These are phyloP conservation scores for Panicum miliaceum DNA, from an alignment of 176 grass and related monocot species.

Conservation along the genomic window DNA sequence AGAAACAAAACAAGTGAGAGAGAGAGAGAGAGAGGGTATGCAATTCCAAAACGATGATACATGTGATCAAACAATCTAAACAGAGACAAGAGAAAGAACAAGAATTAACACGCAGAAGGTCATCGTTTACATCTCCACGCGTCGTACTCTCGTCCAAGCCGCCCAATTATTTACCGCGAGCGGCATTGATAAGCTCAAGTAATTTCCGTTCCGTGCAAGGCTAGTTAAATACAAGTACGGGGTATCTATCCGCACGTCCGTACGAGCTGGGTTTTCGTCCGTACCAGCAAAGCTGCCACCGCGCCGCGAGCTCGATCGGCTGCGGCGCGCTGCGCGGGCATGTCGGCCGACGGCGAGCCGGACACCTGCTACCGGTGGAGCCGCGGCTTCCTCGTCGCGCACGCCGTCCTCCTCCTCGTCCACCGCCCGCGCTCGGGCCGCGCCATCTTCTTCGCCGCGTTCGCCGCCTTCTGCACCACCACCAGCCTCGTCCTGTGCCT, in stretches of 20 bases:
- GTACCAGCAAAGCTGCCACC: neutral
- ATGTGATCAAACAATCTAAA: neutral
- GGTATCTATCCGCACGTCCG: too few relatives aligned
- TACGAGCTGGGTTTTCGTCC: neutral
- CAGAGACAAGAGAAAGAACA: neutral
- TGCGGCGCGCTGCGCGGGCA: neutral
- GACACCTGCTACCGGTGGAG: slow-evolving; percentile 44
- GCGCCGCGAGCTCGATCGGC: too few relatives aligned
- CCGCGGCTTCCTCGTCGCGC: slow-evolving; percentile 48
- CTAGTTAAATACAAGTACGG: too few relatives aligned
- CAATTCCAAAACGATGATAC: too few relatives aligned
- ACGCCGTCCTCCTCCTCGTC: slow-evolving; percentile 37
- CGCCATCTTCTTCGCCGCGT: slow-evolving; percentile 32
- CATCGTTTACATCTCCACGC: slow-evolving; percentile 32
- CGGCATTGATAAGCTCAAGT: too few relatives aligned
- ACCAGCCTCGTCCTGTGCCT: slow-evolving; percentile 42
- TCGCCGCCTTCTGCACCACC: slow-evolving; percentile 36
- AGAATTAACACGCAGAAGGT: neutral
- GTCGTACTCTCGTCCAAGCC: slow-evolving; percentile 15
- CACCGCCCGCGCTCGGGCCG: slow-evolving; percentile 16
- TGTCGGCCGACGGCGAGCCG: slow-evolving; percentile 4
- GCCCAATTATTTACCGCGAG: neutral
- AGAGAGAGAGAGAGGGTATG: too few relatives aligned
- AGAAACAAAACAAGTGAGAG: too few relatives aligned
- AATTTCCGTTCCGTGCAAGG: too few relatives aligned